Evolutionary conservation across 305 asterid species (phyloP).

Genomic region (Fraxinus platypoda): DNA sequence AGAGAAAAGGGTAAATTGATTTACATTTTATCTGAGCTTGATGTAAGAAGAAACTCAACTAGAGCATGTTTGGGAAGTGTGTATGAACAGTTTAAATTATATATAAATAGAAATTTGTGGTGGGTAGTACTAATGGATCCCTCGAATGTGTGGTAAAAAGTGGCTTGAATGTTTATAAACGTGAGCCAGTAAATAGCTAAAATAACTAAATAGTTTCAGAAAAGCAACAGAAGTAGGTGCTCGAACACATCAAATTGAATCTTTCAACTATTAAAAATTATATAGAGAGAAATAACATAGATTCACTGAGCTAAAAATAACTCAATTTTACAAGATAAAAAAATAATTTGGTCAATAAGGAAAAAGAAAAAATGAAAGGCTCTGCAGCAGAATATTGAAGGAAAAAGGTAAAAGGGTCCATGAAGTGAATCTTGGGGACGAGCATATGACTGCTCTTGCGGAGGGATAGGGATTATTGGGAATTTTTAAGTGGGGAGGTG

Average conservation of each 20-base stretch:
- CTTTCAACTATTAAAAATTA: background rate
- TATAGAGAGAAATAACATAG: background rate
- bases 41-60: background rate
- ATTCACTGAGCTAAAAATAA: background rate
- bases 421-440: background rate
- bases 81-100: too few species aligned
- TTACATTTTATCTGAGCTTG: background rate
- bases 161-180: background rate
- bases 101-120: background rate
- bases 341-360: background rate
- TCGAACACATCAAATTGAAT: background rate
- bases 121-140: too few species aligned
- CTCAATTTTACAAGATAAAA: background rate
- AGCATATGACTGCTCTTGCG: background rate
- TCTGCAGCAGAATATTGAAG: background rate
- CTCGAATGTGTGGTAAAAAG: too few species aligned
- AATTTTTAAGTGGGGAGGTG: background rate
- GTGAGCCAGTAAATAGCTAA: background rate
- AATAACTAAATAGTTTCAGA: background rate
- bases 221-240: background rate
- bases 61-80: background rate
- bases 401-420: background rate
- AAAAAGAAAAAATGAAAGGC: background rate
- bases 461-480: background rate
- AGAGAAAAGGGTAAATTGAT: background rate